Conservation (phyloP, 1,284 basidiomycete species). For the Takashimella tepidaria region DNA sequence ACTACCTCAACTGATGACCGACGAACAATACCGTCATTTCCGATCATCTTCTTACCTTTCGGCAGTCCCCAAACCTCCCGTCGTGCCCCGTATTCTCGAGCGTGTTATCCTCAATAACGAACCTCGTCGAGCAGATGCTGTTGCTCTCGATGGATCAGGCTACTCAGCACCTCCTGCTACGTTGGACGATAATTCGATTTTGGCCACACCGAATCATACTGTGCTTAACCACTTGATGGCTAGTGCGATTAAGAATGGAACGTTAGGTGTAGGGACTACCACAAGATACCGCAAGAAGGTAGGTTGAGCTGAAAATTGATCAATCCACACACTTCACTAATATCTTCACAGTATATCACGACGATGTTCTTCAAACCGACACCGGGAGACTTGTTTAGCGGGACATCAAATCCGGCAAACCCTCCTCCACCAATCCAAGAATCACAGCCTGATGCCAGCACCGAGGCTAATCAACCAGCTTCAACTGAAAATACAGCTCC, state of each 20-base stretch:
- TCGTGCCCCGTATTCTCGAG: conserved; percentile 83
- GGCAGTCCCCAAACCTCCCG: conserved; percentile 69
- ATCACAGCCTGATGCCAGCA: neutral
- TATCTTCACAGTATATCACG: conserved; percentile 55
- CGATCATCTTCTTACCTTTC: conserved; percentile 51
- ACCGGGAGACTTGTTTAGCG: conserved; percentile 12
- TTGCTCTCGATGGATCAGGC: conserved; percentile 26
- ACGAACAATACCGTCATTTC: conserved; percentile 29
- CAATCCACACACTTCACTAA: neutral
- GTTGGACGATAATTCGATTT: conserved; percentile 81
- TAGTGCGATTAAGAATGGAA: conserved; percentile 90
- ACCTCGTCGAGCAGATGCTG: conserved; percentile 35
- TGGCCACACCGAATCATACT: conserved; percentile 91
- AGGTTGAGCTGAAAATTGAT: conserved; percentile 18
- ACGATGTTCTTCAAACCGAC: conserved; percentile 63
- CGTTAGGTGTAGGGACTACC: conserved; percentile 88
- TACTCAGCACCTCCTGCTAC: conserved; percentile 24
- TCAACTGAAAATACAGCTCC: no score
- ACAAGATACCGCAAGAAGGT: conserved; percentile 92
- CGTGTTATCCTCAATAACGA: conserved; percentile 81
- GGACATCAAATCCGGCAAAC: neutral
- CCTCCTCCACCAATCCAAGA: neutral
- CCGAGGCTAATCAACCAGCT: no score
- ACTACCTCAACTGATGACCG: conserved; percentile 49
- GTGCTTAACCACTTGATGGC: conserved; percentile 94